These are phyloP conservation scores for Geranium rotundifolium DNA, from an alignment of 345 rosid genomes.

Conservation along the genomic window DNA sequence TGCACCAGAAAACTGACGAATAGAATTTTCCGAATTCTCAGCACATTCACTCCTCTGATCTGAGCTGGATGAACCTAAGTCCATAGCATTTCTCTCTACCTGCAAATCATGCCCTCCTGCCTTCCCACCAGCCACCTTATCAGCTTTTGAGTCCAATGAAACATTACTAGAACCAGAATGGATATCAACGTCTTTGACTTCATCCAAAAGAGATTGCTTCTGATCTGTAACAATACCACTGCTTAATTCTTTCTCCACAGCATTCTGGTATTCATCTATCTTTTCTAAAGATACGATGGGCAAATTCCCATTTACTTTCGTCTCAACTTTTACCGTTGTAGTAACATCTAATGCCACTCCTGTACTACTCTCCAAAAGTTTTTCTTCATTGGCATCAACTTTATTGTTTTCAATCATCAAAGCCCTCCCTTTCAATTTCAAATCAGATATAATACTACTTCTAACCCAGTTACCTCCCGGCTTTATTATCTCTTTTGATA, in stretches of 20 bases:
- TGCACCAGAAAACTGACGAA: no score
- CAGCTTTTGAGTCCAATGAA: conserved; percentile 7
- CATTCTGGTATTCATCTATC: not conserved
- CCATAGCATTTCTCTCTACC: conserved; percentile 14
- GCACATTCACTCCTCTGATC: conserved; percentile 1
- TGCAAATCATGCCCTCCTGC: conserved; percentile 23
- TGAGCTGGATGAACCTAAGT: conserved; percentile 5
- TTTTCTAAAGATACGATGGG: no score
- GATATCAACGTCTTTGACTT: conserved; percentile 16
- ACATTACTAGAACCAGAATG: conserved; percentile 6
- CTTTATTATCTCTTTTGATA: conserved; percentile 15
- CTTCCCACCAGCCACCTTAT: conserved; percentile 17
- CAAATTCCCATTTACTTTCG: no score
- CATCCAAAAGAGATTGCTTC: conserved; percentile 8
- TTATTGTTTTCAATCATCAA: no score
- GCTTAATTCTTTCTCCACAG: conserved; percentile 17
- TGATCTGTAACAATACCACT: conserved; percentile 15
- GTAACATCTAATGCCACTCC: no score
- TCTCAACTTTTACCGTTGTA: no score
- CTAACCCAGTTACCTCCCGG: conserved; percentile 14
- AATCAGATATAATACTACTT: conserved; percentile 17
- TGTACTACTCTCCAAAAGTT: no score
- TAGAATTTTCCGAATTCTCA: not conserved
- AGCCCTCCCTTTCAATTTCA: conserved; percentile 15
- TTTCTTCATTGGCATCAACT: no score